Conservation (phyloP, 805 yeast species). For the Ascoidea rubescens region DNA sequence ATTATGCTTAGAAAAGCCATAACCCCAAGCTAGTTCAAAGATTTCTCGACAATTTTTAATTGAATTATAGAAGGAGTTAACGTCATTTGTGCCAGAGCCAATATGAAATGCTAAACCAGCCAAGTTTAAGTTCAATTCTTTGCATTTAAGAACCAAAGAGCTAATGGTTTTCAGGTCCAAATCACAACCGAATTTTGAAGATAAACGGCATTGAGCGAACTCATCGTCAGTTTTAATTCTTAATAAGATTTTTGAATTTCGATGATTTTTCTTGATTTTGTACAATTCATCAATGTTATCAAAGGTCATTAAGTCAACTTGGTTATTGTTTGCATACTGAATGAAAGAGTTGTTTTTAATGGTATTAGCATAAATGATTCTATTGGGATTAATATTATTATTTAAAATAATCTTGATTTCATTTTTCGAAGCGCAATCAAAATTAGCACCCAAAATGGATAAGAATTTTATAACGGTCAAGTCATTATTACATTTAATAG, state of each 20-base stretch:
- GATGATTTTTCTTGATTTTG: slow-evolving; percentile 58
- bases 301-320: slow-evolving; percentile 68
- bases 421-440: slow-evolving; percentile 85
- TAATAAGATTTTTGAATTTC: slow-evolving; percentile 54
- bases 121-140: slow-evolving; percentile 45
- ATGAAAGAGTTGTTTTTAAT: slow-evolving; percentile 80
- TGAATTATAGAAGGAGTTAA: slow-evolving; percentile 52
- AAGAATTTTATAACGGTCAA: slow-evolving; percentile 40
- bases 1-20: slow-evolving; percentile 25
- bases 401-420: slow-evolving; percentile 61
- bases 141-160: slow-evolving; percentile 45
- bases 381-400: slow-evolving; percentile 46
- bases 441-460: slow-evolving; percentile 52
- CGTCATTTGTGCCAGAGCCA: slow-evolving; percentile 85
- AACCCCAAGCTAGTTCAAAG: slow-evolving; percentile 41
- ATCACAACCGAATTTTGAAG: slow-evolving; percentile 82
- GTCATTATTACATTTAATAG: slow-evolving; percentile 88
- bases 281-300: slow-evolving; percentile 77
- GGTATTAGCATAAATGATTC: slow-evolving; percentile 87
- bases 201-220: slow-evolving; percentile 70
- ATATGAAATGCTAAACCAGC: slow-evolving; percentile 91
- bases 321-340: slow-evolving; percentile 45
- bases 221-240: slow-evolving; percentile 87
- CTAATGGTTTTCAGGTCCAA: slow-evolving; percentile 38
- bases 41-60: slow-evolving; percentile 54